Evolutionary conservation across 306 rosid species (phyloP), one percentile per base, ranked within the genome.

Genomic region (Dalbergia cultrata): DNA sequence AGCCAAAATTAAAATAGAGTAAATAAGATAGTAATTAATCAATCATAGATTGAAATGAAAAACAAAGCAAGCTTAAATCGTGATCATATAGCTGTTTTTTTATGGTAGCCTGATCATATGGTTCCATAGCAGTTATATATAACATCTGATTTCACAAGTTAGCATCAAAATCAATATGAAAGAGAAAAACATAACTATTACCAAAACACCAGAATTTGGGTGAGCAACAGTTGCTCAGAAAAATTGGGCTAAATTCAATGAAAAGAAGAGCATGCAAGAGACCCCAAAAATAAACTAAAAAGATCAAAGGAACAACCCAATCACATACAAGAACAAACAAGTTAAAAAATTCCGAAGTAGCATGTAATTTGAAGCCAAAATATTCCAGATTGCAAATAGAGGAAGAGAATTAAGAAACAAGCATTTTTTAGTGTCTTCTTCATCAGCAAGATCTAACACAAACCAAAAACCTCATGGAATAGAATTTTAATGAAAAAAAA

Each of bases 361-460:
- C 16, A 73, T 37, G 67, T 39, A 65, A 79, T 67, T 59, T 57
- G 37, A 35, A 34, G 70, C 44, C 34, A 45, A 61, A 52, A 18
- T 26, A n/a, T 37, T 43, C 78, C 22, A 74, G 67, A 74, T 39
- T 37, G 35, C 8, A 74, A 79, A 62, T 35, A 10, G 81, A 67
- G 81, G 68, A 67, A 60, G 58, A 54, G 4, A 60, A 70, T 18
- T 67, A 63, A 66, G 79, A 17, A 14, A 44, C 18, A 80, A 67
- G 47, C 70, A 74, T 75, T 72, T 75, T 68, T 13, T 56, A 17
- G 74, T 61, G n/a, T 73, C 74, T 67, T 22, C 54, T 47, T 47
- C 21, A 41, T 7, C 82, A 71, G n/a, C 86, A 53, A 82, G 95
- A 89, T 87, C 92, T 82, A 85, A 35, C 82, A 67, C 21, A 52